Evolutionary conservation across 306 rosid genomes (phyloP).

Genomic region (Mimosa bimucronata): DNA sequence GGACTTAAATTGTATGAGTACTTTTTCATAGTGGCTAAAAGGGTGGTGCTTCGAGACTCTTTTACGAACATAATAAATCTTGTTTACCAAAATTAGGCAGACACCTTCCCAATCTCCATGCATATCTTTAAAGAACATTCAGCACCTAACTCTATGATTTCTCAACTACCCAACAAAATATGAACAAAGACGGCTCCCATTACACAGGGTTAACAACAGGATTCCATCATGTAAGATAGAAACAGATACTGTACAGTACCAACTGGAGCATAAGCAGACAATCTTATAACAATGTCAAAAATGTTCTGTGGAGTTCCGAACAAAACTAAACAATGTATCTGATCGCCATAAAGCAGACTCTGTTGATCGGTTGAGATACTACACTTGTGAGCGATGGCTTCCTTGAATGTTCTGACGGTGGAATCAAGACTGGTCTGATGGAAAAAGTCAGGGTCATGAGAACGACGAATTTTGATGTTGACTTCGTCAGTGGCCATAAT

Average conservation of each 20-base stretch:
- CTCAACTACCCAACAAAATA: constrained; percentile 24
- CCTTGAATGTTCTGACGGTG: no score
- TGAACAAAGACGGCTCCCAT: neutral
- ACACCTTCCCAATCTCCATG: neutral
- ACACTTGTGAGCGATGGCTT: no score
- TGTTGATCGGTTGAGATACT: constrained; percentile 66
- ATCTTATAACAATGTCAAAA: constrained; percentile 38
- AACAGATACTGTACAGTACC: neutral
- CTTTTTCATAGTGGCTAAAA: neutral
- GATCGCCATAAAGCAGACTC: constrained; percentile 80
- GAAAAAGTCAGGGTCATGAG: no score
- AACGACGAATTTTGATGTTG: no score
- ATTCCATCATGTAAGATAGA: no score
- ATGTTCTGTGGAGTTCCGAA: constrained; percentile 24
- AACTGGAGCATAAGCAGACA: neutral
- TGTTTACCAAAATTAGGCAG: constrained; percentile 7
- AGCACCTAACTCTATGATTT: constrained; percentile 18
- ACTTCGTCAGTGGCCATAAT: no score
- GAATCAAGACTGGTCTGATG: no score
- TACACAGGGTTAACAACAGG: constrained; percentile 14
- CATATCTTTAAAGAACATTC: constrained; percentile 21
- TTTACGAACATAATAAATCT: constrained; percentile 9
- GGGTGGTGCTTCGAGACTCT: neutral
- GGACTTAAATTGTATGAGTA: no score
- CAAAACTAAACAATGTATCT: constrained; percentile 17